phyloP scores from a whole-genome alignment of 108 stramenopile species.

The Cylindrotheca fusiformis region DNA sequence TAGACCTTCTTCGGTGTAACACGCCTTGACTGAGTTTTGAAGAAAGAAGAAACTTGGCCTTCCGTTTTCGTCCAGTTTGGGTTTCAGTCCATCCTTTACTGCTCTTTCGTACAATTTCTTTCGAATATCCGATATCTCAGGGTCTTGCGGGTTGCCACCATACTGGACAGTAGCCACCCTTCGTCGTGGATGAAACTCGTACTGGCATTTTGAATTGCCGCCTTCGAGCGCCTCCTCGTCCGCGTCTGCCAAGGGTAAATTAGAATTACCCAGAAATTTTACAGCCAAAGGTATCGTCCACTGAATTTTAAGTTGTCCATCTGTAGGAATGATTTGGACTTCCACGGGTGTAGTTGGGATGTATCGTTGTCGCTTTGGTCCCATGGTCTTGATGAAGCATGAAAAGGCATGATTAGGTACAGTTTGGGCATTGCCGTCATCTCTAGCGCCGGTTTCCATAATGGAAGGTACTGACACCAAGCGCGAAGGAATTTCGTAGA shows the following conservation, averaged over 20 bases:
- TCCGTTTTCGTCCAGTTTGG: constrained; percentile 65
- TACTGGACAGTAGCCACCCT: constrained; percentile 71
- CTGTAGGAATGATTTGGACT: constrained; percentile 41
- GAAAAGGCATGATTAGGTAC: constrained; percentile 83
- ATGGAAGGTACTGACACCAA: constrained; percentile 51
- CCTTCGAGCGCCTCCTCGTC: constrained; percentile 30
- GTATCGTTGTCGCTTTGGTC: constrained; percentile 60
- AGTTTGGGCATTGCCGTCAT: constrained; percentile 45
- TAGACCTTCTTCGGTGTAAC: constrained; percentile 70
- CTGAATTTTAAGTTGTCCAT: constrained; percentile 31
- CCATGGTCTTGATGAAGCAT: constrained; percentile 77
- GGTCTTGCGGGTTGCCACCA: constrained; percentile 73
- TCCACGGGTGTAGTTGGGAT: constrained; percentile 69
- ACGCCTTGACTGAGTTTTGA: constrained; percentile 74
- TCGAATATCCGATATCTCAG: constrained; percentile 59
- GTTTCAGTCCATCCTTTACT: constrained; percentile 66
- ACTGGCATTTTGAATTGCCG: constrained; percentile 17
- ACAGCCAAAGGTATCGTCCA: constrained; percentile 66
- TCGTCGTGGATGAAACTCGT: constrained; percentile 40
- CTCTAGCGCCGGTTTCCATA: constrained; percentile 56
- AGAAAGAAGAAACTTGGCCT: constrained; percentile 82
- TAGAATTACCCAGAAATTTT: constrained; percentile 46
- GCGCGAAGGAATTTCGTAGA: constrained; percentile 64
- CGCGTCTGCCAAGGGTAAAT: constrained; percentile 49
- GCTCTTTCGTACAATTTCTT: constrained; percentile 70